Percentiles rank a stretch among this genome's conserved stretches.
These are phyloP conservation scores for Clavaria fumosa DNA, from an alignment of 768 basidiomycete species.

Conservation along the genomic window DNA sequence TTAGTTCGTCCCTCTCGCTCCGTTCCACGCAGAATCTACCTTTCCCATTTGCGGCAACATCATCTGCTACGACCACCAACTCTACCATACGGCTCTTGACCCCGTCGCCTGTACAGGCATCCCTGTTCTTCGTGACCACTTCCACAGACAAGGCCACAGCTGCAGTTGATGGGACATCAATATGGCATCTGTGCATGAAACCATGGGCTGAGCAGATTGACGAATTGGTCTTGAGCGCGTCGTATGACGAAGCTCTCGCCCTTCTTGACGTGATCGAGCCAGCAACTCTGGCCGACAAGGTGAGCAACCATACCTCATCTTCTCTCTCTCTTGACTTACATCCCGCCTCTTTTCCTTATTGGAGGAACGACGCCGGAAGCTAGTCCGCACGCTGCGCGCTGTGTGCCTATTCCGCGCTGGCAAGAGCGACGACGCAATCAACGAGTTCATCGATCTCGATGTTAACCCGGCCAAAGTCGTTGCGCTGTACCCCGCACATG, in stretches of 20 bases:
- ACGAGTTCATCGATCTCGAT: conserved; percentile 77
- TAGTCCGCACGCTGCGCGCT: conserved; percentile 60
- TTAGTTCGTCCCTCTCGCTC: conserved; percentile 56
- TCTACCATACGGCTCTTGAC: conserved; percentile 53
- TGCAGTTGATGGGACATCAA: conserved; percentile 51
- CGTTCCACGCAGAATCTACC: conserved; percentile 43
- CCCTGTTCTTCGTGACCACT: conserved; percentile 50
- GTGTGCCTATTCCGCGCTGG: conserved; percentile 58
- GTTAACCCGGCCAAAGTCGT: conserved; percentile 90
- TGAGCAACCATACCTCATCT: conserved; percentile 17
- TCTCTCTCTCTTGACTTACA: not conserved
- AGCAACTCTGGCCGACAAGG: conserved; percentile 46
- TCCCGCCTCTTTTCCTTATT: conserved; percentile 5
- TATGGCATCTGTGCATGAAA: conserved; percentile 65
- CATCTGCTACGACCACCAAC: conserved; percentile 15
- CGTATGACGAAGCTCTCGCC: conserved; percentile 68
- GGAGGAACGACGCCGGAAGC: conserved; percentile 39
- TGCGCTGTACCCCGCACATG: conserved; percentile 67
- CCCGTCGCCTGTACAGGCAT: conserved; percentile 37
- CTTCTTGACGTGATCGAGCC: conserved; percentile 59
- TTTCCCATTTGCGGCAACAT: conserved; percentile 35
- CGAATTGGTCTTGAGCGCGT: conserved; percentile 53
- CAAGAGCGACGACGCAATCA: conserved; percentile 65
- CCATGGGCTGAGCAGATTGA: conserved; percentile 74
- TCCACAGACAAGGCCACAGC: conserved; percentile 58